Evolutionary conservation across 345 rosid species (phyloP).

Genomic region (Corymbia maculata): DNA sequence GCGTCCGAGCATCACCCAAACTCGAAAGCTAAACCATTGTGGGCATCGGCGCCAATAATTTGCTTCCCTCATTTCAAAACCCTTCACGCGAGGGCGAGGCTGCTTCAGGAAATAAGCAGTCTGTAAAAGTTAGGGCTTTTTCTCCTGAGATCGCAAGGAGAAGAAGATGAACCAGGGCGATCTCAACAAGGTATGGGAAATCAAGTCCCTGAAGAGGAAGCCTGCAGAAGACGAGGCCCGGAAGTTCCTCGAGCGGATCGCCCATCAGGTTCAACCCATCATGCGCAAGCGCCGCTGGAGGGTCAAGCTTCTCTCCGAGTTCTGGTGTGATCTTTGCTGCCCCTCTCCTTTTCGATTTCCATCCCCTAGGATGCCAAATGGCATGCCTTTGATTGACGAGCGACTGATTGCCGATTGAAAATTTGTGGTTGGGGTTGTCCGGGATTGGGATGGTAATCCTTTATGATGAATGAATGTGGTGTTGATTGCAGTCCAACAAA

Average conservation of each 20-base stretch:
- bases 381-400: background rate
- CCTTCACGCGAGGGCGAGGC: background rate
- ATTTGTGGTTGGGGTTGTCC: background rate
- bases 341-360: background rate
- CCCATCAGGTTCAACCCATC: slow-evolving; percentile 57
- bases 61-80: background rate
- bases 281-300: slow-evolving; percentile 51
- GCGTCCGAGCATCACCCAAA: background rate
- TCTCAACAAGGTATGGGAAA: slow-evolving; percentile 74
- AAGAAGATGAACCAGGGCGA: slow-evolving; percentile 23
- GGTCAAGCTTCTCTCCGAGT: slow-evolving; percentile 46
- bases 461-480: background rate
- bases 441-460: background rate
- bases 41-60: background rate
- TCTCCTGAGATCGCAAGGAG: background rate
- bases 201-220: slow-evolving; percentile 58
- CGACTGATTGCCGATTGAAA: background rate
- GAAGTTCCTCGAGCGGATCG: slow-evolving; percentile 54
- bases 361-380: background rate
- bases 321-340: slow-evolving; percentile 16
- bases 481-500: slow-evolving; percentile 48
- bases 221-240: slow-evolving; percentile 60
- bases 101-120: background rate
- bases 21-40: background rate
- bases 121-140: background rate